These are phyloP conservation scores for Phaffia rhodozyma DNA, from an alignment of 1,284 basidiomycete species.

Conservation along the genomic window DNA sequence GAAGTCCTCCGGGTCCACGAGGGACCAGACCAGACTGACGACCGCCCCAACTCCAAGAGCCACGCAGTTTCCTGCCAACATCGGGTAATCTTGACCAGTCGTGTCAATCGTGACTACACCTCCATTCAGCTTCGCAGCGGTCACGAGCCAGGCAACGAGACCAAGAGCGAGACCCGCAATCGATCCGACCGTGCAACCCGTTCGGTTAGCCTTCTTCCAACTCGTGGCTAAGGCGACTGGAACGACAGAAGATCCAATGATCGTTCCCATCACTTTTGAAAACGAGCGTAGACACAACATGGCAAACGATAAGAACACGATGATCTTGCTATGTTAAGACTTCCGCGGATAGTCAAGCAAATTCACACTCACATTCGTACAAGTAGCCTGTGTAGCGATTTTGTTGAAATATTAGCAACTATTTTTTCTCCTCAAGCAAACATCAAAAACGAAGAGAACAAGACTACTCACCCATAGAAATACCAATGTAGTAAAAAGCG, in stretches of 20 bases:
- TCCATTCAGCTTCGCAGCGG: constrained; percentile 55
- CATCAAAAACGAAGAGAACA: constrained; percentile 48
- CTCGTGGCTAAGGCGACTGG: constrained; percentile 74
- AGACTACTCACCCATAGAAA: constrained; percentile 66
- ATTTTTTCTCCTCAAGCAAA: neutral
- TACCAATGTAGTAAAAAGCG: constrained; percentile 78
- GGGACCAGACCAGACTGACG: constrained; percentile 52
- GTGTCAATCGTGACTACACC: constrained; percentile 57
- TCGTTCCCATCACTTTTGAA: constrained; percentile 35
- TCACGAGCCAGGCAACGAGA: constrained; percentile 69
- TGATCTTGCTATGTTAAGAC: neutral
- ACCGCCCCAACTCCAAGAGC: constrained; percentile 72
- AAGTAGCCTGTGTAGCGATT: no score
- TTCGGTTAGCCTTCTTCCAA: constrained; percentile 71
- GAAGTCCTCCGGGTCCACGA: constrained; percentile 62
- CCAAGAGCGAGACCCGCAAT: constrained; percentile 59
- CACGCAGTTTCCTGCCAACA: constrained; percentile 56
- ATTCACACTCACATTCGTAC: neutral
- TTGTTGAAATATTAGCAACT: constrained; percentile 10
- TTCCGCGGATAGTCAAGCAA: neutral
- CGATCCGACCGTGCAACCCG: constrained; percentile 61
- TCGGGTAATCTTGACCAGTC: constrained; percentile 31
- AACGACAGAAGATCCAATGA: constrained; percentile 68
- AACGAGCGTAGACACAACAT: constrained; percentile 2
- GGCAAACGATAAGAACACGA: neutral